These are phyloP conservation scores for Vigna unguiculata DNA, from an alignment of 306 rosid genomes.

Conservation along the genomic window DNA sequence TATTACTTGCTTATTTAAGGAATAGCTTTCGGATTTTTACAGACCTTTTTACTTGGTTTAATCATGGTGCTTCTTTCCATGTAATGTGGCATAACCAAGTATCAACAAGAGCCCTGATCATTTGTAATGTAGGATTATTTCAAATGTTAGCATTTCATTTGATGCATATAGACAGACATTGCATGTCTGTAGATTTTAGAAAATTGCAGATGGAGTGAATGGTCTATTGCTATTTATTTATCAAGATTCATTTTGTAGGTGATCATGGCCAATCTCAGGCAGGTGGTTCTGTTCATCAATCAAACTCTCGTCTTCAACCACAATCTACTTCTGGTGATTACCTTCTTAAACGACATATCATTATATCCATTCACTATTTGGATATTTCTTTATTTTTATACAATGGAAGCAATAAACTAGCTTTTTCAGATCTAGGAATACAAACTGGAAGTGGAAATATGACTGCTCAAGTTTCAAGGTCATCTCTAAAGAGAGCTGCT, in stretches of 20 bases:
- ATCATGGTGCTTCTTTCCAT: constrained; percentile 23
- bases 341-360: constrained; percentile 33
- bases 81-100: constrained; percentile 1
- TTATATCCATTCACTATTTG: constrained; percentile 2
- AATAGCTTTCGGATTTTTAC: constrained; percentile 7
- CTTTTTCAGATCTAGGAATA: constrained; percentile 35
- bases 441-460: constrained; percentile 36
- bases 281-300: constrained; percentile 40
- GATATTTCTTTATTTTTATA: constrained; percentile 2
- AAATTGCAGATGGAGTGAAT: constrained; percentile 17
- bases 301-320: constrained; percentile 32
- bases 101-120: constrained; percentile 17
- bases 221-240: constrained; percentile 16
- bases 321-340: constrained; percentile 35
- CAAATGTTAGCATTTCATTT: constrained; percentile 19
- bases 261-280: constrained; percentile 40
- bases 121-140: too few species aligned
- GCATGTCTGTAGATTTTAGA: background rate
- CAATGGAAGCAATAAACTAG: constrained; percentile 25
- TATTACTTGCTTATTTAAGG: background rate
- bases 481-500: constrained; percentile 50
- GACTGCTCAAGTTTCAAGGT: constrained; percentile 38
- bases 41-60: background rate
- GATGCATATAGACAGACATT: constrained; percentile 5
- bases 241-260: constrained; percentile 34